Conservation (phyloP, 2,329 filamentous ascomycete species). For the Cyanodermella asteris region DNA sequence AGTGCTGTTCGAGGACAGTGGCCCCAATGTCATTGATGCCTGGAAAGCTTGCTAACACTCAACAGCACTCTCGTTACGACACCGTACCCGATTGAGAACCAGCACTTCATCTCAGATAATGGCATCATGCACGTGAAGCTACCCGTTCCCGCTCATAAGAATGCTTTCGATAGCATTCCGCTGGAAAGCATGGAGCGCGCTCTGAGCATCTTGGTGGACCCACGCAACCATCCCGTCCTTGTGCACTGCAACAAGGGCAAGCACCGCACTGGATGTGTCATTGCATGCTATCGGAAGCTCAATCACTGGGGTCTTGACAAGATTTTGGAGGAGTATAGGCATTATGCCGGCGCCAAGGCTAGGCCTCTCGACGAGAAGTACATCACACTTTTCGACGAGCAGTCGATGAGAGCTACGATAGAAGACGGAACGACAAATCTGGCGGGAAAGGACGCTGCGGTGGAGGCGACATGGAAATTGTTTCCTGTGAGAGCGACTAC, state of each 20-base stretch:
- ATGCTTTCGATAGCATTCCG: constrained; percentile 40
- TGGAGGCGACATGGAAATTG: too few species aligned
- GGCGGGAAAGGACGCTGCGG: too few species aligned
- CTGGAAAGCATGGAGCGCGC: constrained; percentile 46
- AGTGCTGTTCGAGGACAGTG: constrained; percentile 11
- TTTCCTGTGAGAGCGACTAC: too few species aligned
- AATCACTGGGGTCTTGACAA: constrained; percentile 41
- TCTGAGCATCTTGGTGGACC: constrained; percentile 48
- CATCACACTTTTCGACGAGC: constrained; percentile 8
- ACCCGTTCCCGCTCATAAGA: constrained; percentile 74
- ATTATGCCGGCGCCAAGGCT: constrained; percentile 7
- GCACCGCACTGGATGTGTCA: constrained; percentile 80
- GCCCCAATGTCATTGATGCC: not conserved
- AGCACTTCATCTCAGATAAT: constrained; percentile 40
- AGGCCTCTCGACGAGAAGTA: constrained; percentile 8
- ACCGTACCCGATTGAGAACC: constrained; percentile 24
- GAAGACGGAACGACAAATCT: too few species aligned
- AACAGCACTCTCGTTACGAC: constrained; percentile 28
- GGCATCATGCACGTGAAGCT: constrained; percentile 54
- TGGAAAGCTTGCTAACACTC: constrained; percentile 12
- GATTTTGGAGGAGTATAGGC: constrained; percentile 38
- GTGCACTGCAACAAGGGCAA: constrained; percentile 90
- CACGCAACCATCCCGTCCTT: constrained; percentile 54
- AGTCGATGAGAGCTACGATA: too few species aligned
- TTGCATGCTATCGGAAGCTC: constrained; percentile 55